phyloP scores from a whole-genome alignment of 225 moss, liverwort and hornwort species.

The Antitrichia curtipendula region DNA sequence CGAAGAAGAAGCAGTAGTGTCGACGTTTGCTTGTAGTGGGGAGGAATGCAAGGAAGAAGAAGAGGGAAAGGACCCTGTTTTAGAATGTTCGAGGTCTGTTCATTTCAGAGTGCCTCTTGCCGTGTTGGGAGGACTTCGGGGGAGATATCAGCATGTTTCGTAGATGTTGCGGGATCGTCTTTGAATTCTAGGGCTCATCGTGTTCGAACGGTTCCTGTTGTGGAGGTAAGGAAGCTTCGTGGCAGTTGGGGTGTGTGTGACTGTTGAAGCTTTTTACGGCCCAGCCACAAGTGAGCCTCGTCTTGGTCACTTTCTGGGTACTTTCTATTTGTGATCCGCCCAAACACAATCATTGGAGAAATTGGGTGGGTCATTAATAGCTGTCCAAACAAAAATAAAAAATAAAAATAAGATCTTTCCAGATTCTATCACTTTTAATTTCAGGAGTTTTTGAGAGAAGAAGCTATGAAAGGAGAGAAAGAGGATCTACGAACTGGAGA shows the following conservation, averaged over 20 bases:
- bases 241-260: neutral
- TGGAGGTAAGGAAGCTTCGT: neutral
- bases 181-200: neutral
- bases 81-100: fast-evolving
- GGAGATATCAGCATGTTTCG: neutral
- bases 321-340: neutral
- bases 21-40: neutral
- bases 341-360: neutral
- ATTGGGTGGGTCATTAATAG: neutral
- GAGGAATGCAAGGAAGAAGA: neutral
- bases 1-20: neutral
- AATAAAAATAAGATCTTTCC: neutral
- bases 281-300: neutral
- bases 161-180: neutral
- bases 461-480: neutral
- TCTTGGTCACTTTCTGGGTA: neutral
- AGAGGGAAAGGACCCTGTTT: no score
- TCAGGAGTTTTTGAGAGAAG: neutral
- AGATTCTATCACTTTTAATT: neutral
- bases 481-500: fast-evolving
- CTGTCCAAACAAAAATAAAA: neutral
- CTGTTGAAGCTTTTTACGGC: neutral
- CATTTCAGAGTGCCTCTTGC: neutral
- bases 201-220: neutral
- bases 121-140: neutral